These are phyloP conservation scores for Penicillium odoratum DNA, from an alignment of 495 filamentous ascomycete species.

Conservation along the genomic window DNA sequence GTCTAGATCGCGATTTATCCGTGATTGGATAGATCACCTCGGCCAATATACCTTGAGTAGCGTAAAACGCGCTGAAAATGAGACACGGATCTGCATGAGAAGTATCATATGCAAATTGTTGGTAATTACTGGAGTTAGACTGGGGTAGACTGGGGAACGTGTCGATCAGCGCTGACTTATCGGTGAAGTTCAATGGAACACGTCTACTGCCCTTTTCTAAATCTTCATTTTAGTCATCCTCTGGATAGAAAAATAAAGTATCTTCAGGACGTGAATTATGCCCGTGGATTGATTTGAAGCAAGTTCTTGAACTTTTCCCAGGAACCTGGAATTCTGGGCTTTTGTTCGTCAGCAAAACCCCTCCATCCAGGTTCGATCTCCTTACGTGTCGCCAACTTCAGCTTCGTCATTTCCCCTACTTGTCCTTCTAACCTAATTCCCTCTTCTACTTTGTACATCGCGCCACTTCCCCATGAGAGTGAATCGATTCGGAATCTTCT, in stretches of 20 bases:
- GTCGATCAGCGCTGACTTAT: background rate
- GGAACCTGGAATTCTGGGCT: background rate
- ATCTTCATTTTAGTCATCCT: no score
- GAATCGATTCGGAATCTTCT: no score
- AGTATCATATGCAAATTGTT: background rate
- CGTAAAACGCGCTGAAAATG: background rate
- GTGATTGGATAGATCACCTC: background rate
- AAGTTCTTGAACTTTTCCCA: background rate
- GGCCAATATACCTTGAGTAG: background rate
- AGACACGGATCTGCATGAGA: background rate
- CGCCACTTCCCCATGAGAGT: no score
- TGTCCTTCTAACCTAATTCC: no score
- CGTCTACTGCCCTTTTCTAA: no score
- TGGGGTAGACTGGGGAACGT: background rate
- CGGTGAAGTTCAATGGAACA: no score
- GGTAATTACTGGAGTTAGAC: background rate
- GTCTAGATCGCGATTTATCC: background rate
- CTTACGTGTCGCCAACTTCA: background rate
- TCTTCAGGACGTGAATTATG: no score
- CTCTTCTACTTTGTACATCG: no score
- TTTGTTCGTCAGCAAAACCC: background rate
- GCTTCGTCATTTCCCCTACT: no score
- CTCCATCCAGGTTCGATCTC: background rate
- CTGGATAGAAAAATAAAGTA: no score
- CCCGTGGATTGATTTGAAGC: background rate